Conservation (phyloP, 2,329 filamentous ascomycete species). For the Exophiala aquamarina region DNA sequence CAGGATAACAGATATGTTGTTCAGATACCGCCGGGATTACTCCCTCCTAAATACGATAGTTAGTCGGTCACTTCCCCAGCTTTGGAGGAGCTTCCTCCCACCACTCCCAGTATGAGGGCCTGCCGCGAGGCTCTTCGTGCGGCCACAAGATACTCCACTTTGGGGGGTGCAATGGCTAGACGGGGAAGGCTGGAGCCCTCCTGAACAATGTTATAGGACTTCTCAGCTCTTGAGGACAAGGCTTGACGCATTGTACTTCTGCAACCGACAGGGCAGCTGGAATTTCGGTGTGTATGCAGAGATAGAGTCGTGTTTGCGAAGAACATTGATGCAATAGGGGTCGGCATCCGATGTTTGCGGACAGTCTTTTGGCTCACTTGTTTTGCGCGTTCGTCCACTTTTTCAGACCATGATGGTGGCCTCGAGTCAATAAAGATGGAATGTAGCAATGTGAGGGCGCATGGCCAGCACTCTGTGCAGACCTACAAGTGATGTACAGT, state of each 20-base stretch:
- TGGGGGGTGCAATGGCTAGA: not conserved
- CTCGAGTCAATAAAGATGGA: not conserved
- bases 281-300: too few relatives aligned
- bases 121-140: too few relatives aligned
- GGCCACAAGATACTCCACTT: too few relatives aligned
- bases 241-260: conserved; percentile 12
- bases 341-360: not conserved
- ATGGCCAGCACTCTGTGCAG: not conserved
- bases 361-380: not conserved
- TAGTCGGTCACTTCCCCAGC: too few relatives aligned
- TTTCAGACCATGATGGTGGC: not conserved
- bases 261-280: not conserved
- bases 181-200: not conserved
- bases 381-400: not conserved
- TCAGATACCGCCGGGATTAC: too few relatives aligned
- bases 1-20: too few relatives aligned
- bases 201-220: conserved; percentile 1
- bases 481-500: not conserved
- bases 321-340: not conserved
- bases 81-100: too few relatives aligned
- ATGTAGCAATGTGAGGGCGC: not conserved
- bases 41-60: too few relatives aligned
- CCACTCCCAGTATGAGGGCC: too few relatives aligned
- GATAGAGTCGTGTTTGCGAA: not conserved
- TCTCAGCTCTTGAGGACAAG: conserved; percentile 7